Conservation (phyloP, 345 rosid species). For the Eucalyptus decipiens region DNA sequence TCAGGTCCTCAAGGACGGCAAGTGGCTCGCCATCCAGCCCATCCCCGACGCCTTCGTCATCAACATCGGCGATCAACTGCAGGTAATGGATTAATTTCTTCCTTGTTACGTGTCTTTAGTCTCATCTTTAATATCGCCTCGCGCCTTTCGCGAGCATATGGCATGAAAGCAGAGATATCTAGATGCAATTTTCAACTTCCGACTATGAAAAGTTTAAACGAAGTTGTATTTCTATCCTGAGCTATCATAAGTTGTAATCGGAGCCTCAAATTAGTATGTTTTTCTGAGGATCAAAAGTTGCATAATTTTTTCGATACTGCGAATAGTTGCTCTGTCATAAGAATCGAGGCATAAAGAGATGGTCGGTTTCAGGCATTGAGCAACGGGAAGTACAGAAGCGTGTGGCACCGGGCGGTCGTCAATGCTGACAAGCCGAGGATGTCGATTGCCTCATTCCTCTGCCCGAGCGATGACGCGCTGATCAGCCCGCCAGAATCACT, state of each 20-base stretch:
- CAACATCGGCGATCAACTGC: conserved; percentile 85
- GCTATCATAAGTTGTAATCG: neutral
- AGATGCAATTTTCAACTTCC: neutral
- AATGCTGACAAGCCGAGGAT: conserved; percentile 49
- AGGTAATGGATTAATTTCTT: conserved; percentile 23
- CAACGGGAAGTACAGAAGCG: conserved; percentile 79
- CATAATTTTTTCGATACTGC: neutral
- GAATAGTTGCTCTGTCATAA: neutral
- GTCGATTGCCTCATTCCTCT: conserved; percentile 73
- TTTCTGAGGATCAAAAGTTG: neutral
- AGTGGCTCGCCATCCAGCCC: conserved; percentile 80
- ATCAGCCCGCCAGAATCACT: conserved; percentile 50
- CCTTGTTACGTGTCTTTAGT: neutral
- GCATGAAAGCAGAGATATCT: neutral
- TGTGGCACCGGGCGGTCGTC: conserved; percentile 79
- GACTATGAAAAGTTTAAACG: neutral
- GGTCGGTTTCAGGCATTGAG: conserved; percentile 51
- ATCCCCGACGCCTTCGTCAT: conserved; percentile 68
- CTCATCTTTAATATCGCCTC: neutral
- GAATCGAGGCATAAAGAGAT: neutral
- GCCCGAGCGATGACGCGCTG: conserved; percentile 52
- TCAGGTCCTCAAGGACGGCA: conserved; percentile 66
- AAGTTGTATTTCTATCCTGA: neutral
- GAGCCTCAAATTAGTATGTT: neutral
- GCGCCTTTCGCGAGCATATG: neutral